A percentile compares a stretch with the other conserved stretches of the same genome.
Conservation (phyloP, 129 eudicot species). For the Chrysanthemum makinoi region DNA sequence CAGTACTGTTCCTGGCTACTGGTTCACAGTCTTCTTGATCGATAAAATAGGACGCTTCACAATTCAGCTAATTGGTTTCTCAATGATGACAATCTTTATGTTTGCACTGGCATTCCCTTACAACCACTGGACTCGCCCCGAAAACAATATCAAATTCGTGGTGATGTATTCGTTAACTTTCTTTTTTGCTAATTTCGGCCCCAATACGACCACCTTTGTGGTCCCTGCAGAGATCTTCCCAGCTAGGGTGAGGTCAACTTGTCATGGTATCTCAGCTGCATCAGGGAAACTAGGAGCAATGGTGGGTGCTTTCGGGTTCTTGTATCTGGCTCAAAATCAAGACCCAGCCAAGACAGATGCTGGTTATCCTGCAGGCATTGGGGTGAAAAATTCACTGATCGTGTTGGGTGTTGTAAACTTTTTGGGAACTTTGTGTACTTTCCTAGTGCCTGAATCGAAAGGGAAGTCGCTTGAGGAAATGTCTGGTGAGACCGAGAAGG, state of each 20-base stretch:
- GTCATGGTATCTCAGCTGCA: slow-evolving; percentile 52
- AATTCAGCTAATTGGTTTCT: slow-evolving; percentile 42
- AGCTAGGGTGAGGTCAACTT: slow-evolving; percentile 42
- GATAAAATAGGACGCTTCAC: slow-evolving; percentile 39
- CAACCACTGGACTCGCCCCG: slow-evolving; percentile 41
- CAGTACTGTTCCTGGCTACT: slow-evolving; percentile 51
- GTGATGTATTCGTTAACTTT: slow-evolving; percentile 42
- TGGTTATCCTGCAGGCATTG: slow-evolving; percentile 45
- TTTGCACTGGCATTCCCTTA: slow-evolving; percentile 43
- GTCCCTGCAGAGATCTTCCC: slow-evolving; percentile 51
- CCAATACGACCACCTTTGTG: slow-evolving; percentile 45
- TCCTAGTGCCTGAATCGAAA: slow-evolving; percentile 56
- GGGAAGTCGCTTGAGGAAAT: slow-evolving; percentile 63
- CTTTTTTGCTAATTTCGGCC: slow-evolving; percentile 49
- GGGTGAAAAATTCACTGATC: slow-evolving; percentile 37
- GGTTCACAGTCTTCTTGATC: slow-evolving; percentile 48
- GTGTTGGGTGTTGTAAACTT: slow-evolving; percentile 38
- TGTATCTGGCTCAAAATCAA: slow-evolving; percentile 40
- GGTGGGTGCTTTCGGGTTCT: slow-evolving; percentile 49
- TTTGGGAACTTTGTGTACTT: slow-evolving; percentile 44
- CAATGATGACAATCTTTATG: slow-evolving; percentile 45
- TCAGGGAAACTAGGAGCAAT: slow-evolving; percentile 46
- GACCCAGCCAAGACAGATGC: slow-evolving; percentile 37
- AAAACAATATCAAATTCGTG: slow-evolving; percentile 40
- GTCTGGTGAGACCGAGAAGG: slow-evolving; percentile 36